Conservation (phyloP, 2,329 filamentous ascomycete genomes). For the Elsinoe necatrix region DNA sequence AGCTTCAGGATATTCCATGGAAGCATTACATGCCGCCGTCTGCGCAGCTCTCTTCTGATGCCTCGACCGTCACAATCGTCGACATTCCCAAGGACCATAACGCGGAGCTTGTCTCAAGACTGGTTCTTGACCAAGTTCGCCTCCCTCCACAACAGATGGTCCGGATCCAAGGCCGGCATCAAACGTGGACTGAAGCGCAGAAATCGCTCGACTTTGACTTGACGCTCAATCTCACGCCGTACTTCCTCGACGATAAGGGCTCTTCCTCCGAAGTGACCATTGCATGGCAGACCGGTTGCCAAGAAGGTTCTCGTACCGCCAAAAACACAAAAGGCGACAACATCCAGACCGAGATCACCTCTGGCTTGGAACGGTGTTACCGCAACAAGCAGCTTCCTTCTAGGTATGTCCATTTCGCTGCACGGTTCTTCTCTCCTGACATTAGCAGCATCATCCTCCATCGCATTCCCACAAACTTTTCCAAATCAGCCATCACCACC, state of each 20-base stretch:
- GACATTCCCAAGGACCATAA: background rate
- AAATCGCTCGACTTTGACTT: conserved; percentile 4
- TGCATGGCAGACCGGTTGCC: conserved; percentile 1
- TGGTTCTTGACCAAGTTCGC: background rate
- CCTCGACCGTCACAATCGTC: conserved; percentile 5
- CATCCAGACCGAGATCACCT: background rate
- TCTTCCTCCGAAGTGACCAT: background rate
- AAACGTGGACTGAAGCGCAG: background rate
- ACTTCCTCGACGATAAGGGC: background rate
- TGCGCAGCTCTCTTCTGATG: background rate
- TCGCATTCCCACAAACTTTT: background rate
- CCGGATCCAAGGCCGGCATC: background rate
- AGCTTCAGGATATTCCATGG: conserved; percentile 1
- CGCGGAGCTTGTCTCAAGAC: background rate
- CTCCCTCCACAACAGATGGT: conserved; percentile 4
- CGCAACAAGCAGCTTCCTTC: background rate
- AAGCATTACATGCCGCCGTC: background rate
- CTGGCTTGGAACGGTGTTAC: background rate
- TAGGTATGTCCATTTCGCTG: background rate
- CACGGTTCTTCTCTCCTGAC: background rate
- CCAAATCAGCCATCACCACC: background rate
- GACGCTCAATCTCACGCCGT: conserved; percentile 2
- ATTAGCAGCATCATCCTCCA: conserved; percentile 1
- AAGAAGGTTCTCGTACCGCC: background rate
- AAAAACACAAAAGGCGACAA: background rate